Base-by-base conservation (phyloP, 2,329 filamentous ascomycete genomes). In the Pseudonectria foliicola region DNA sequence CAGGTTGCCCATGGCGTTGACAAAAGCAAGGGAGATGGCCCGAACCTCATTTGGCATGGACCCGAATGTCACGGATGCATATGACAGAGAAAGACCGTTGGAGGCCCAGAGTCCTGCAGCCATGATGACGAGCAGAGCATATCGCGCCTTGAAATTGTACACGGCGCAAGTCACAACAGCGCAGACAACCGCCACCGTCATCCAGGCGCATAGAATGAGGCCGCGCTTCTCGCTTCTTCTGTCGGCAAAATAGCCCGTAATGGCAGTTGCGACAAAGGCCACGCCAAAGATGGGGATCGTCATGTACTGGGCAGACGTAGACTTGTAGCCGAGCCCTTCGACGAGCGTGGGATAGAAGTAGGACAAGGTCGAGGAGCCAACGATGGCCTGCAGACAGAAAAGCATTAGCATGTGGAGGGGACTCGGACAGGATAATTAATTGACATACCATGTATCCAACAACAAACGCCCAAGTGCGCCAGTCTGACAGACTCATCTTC, bases 1-100 rank as follows among this genome's bases (percentile, higher is more conserved):
- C 3, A 75, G 50, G 37, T 75, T 75, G 3, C 70, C 72, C 46
- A 74, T 59, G 1, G 69, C 70, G 45, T 76, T 75, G 32, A 76
- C 66, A 6, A 75, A 53, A 2, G 71, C 73, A 21, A 75, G 50
- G 3, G 29, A 60, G 58, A 39, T 71, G 59, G 35, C 66, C 63
- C 69, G 53, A 2, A 63, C 63, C 44, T 76, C 70, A 1, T 61
- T 62, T 13, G 61, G 57, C 61, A 75, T 68, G 12, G 58, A 50
- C 2, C 63, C 64, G 43, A 77, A 75, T 0, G 67, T 70, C 0
- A 67, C 64, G 3, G 68, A 68, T 0, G 69, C 68, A 38, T 69
- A 76, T 1, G 67, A 67, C 6, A 77, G 56, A 0, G 67, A 60
- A 0, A 71, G 57, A 1, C 64, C 71, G 45, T 76, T 76, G 1